phyloP scores from a whole-genome alignment of 306 rosid species.

The Begonia masoniana region DNA sequence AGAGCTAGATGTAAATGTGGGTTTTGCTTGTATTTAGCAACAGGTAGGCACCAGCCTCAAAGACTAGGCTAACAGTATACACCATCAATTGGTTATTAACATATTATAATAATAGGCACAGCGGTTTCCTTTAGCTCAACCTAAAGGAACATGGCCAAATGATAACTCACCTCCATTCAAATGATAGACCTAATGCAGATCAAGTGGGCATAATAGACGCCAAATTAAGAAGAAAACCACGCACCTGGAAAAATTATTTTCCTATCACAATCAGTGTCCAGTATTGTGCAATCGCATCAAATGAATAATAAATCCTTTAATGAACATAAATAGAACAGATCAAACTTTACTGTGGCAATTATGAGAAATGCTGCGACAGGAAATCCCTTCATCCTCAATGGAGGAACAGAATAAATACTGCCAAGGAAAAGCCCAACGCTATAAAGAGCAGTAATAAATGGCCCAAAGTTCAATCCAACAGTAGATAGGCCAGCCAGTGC shows the following conservation, averaged over 20 bases:
- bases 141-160: slow-evolving; percentile 11
- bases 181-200: slow-evolving; percentile 89
- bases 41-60: too few species aligned
- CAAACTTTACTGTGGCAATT: slow-evolving; percentile 65
- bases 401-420: slow-evolving; percentile 92
- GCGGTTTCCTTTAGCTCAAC: slow-evolving; percentile 9
- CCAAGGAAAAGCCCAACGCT: slow-evolving; percentile 83
- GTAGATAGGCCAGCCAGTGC: slow-evolving; percentile 61
- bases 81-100: too few species aligned
- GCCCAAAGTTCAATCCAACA: slow-evolving; percentile 76
- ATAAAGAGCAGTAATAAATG: slow-evolving; percentile 78
- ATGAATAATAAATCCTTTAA: background rate
- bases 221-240: slow-evolving; percentile 95
- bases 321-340: slow-evolving; percentile 7
- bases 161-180: slow-evolving; percentile 79
- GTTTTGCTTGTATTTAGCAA: too few species aligned
- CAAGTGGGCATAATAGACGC: slow-evolving; percentile 88
- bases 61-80: too few species aligned
- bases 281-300: background rate
- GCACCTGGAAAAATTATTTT: slow-evolving; percentile 49
- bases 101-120: background rate
- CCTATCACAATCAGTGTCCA: slow-evolving; percentile 2
- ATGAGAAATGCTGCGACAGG: slow-evolving; percentile 95
- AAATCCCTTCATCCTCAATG: slow-evolving; percentile 84
- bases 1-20: too few species aligned